Conservation (phyloP, 2,329 filamentous ascomycete species). For the Albophoma yamanashiensis region DNA sequence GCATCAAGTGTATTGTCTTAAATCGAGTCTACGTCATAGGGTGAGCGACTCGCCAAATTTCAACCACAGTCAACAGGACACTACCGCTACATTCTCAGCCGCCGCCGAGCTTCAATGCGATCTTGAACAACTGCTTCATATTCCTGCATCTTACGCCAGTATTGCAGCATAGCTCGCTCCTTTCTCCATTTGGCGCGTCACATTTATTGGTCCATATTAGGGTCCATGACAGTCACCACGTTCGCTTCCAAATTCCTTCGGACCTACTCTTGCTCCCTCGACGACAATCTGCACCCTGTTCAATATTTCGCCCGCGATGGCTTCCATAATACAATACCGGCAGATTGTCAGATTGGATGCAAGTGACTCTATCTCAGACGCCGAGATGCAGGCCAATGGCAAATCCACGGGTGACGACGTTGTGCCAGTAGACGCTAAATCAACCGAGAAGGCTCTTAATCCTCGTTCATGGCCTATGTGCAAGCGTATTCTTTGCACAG, state of each 20-base stretch:
- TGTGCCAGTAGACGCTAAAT: not conserved
- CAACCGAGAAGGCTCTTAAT: not conserved
- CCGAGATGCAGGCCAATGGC: not conserved
- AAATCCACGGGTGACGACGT: not conserved
- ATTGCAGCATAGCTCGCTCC: not conserved
- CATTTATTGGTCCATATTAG: not conserved
- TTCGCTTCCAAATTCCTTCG: not conserved
- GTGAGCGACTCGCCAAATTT: not conserved
- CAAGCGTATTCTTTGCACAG: not conserved
- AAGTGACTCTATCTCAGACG: not conserved
- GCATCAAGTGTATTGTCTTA: not conserved
- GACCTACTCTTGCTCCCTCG: not conserved
- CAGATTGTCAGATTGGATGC: not conserved
- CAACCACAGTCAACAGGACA: no score
- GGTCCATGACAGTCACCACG: not conserved
- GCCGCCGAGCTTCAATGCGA: not conserved
- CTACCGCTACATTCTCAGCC: not conserved
- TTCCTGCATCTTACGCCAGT: not conserved
- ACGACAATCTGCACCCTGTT: not conserved
- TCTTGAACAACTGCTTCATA: not conserved
- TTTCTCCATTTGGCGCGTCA: not conserved
- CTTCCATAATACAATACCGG: not conserved
- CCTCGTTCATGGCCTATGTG: not conserved
- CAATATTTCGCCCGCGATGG: not conserved
- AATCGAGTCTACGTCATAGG: not conserved